Percentiles rank a stretch among this genome's conserved stretches.
Conservation (phyloP, 306 rosid species). For the Begonia fuchsioides region DNA sequence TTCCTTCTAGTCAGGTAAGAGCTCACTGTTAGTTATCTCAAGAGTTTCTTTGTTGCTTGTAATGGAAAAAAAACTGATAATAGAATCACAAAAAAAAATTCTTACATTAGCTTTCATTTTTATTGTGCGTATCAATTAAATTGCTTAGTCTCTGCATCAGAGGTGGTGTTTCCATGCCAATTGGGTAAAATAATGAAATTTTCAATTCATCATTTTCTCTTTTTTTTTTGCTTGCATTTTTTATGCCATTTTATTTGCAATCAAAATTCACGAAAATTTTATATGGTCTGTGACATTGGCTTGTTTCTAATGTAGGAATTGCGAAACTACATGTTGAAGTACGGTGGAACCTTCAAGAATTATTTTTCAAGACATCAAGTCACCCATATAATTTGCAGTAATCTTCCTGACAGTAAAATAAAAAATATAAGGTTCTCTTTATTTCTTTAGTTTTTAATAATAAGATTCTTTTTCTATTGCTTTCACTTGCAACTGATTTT, state of each 20-base stretch:
- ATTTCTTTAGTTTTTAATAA: background rate
- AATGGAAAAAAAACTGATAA: background rate
- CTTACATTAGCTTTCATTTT: too few species aligned
- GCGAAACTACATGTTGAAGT: constrained; percentile 59
- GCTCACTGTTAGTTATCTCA: background rate
- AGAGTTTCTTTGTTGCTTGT: background rate
- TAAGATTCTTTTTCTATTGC: too few species aligned
- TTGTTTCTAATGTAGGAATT: constrained; percentile 46
- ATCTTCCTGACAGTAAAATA: constrained; percentile 63
- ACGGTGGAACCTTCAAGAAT: constrained; percentile 80
- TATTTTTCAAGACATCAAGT: constrained; percentile 70
- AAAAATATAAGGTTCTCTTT: constrained; percentile 55
- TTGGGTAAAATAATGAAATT: too few species aligned
- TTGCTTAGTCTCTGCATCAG: too few species aligned
- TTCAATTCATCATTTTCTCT: too few species aligned
- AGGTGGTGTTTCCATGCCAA: too few species aligned
- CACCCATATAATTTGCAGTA: constrained; percentile 82
- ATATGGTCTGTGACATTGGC: background rate
- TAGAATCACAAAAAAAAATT: background rate
- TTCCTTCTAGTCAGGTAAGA: constrained; percentile 72
- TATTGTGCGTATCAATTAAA: too few species aligned
- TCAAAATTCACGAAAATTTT: too few species aligned
- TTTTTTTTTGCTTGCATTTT: too few species aligned
- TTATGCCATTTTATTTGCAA: too few species aligned
- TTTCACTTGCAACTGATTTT: too few species aligned